Percentiles rank a stretch among this genome's conserved stretches.
phyloP scores from a whole-genome alignment of 306 rosid genomes.

The Chamaecrista fasciculata region DNA sequence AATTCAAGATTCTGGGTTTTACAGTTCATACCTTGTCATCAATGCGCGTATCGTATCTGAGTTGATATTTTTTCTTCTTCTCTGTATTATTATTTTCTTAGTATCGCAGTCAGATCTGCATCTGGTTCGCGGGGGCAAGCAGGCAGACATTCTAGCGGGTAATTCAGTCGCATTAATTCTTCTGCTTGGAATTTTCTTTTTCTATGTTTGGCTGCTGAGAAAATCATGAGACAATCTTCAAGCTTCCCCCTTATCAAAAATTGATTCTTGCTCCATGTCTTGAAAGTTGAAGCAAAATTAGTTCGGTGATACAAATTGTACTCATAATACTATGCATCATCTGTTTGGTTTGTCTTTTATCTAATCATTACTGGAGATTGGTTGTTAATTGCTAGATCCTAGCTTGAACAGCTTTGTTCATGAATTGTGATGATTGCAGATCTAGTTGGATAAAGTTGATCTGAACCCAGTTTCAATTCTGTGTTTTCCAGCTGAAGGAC shows the following conservation, averaged over 20 bases:
- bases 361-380: slow-evolving; percentile 26
- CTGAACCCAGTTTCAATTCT: neutral
- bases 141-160: slow-evolving; percentile 57
- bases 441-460: slow-evolving; percentile 26
- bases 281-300: slow-evolving; percentile 1
- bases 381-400: slow-evolving; percentile 26
- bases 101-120: slow-evolving; percentile 59
- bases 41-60: slow-evolving; percentile 61
- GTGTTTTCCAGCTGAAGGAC: slow-evolving; percentile 10
- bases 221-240: slow-evolving; percentile 13
- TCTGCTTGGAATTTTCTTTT: slow-evolving; percentile 43
- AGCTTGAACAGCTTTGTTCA: slow-evolving; percentile 26
- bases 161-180: slow-evolving; percentile 40
- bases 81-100: slow-evolving; percentile 48
- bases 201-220: slow-evolving; percentile 38
- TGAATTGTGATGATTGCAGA: slow-evolving; percentile 51
- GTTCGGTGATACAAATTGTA: slow-evolving; percentile 9
- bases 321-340: slow-evolving; percentile 1
- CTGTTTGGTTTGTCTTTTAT: slow-evolving; percentile 20
- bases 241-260: slow-evolving; percentile 2
- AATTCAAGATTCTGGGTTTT: slow-evolving; percentile 45
- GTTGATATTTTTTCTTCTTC: slow-evolving; percentile 36
- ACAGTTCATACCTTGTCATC: slow-evolving; percentile 82
- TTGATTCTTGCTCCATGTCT: neutral
- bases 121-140: slow-evolving; percentile 36